Base-by-base conservation (phyloP, 768 basidiomycete genomes). In the Lactarius sp. region DNA sequence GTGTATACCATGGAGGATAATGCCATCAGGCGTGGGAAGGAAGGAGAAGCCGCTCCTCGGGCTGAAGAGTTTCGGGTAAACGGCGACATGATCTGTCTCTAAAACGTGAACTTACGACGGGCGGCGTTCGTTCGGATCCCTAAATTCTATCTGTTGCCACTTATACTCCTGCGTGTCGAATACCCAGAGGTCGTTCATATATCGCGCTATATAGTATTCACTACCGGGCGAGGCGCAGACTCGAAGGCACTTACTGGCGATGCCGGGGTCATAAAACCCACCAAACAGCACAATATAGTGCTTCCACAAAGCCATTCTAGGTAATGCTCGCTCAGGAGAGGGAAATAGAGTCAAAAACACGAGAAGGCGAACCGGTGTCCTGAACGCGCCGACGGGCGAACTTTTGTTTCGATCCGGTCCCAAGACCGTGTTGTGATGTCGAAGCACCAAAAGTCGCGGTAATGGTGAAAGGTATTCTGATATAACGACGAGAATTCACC, bases 361-460 rank as follows among this genome's bases (percentile, higher is more conserved):
- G 20, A 41, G 20, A 42, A 50, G 18, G 65, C 80, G 56, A 64
- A 89, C 85, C 93, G 79, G 74, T 93, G 91, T 2, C 94, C 94
- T 2, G 88, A 91, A 47, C 93, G 78, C 6, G 92, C 89, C 44
- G 82, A 86, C 0, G 93, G 94, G 31, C 84, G 79, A 16, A 87
- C 73, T 70, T 92, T 94, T 4, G 91, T 93, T 42, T 95, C 94
- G 56, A 94, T 90, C 8, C 91, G 79, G 68, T 95, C 91, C 94
- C 94, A 96, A 0, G 81, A 75, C 65, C 92, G 89, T 0, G 85
- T 86, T 3, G 80, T 70, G 27, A 96, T 83, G 66, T 92, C 90
- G 70, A 95, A 95, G 52, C 81, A 81, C 89, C 94, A 94, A 70
- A 95, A 86, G 70, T 94, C 91, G 51, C 90, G 83, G 70, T 92